phyloP scores from a whole-genome alignment of 2,329 filamentous ascomycete genomes.

The Monilinia laxa region DNA sequence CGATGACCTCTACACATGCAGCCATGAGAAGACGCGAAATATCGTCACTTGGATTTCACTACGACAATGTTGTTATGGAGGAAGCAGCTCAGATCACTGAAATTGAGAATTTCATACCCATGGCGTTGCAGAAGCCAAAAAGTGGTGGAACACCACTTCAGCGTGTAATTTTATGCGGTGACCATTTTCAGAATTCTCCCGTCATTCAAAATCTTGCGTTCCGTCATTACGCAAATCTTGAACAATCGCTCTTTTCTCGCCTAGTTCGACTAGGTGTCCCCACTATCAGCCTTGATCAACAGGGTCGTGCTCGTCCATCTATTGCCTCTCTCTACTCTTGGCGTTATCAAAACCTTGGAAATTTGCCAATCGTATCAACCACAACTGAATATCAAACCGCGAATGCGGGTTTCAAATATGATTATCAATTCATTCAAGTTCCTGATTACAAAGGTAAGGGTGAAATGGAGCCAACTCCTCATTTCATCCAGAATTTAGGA shows the following conservation, averaged over 20 bases:
- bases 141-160: slow-evolving; percentile 74
- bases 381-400: slow-evolving; percentile 71
- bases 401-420: slow-evolving; percentile 89
- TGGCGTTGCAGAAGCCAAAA: slow-evolving; percentile 83
- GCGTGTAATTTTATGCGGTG: slow-evolving; percentile 87
- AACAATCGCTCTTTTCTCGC: slow-evolving; percentile 91
- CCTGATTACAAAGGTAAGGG: slow-evolving; percentile 88
- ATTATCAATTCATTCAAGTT: slow-evolving; percentile 97
- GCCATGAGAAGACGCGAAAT: slow-evolving; percentile 93
- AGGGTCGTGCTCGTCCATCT: slow-evolving; percentile 83
- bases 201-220: slow-evolving; percentile 94
- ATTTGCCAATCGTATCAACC: slow-evolving; percentile 71
- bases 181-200: slow-evolving; percentile 95
- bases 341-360: slow-evolving; percentile 80
- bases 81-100: slow-evolving; percentile 98
- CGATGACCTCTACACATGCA: slow-evolving; percentile 98
- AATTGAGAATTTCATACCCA: slow-evolving; percentile 92
- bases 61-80: slow-evolving; percentile 98
- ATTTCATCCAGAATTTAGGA: slow-evolving; percentile 94
- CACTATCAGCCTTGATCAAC: slow-evolving; percentile 83
- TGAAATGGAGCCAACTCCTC: slow-evolving; percentile 84
- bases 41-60: slow-evolving; percentile 86
- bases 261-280: slow-evolving; percentile 92
- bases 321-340: slow-evolving; percentile 91
- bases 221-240: slow-evolving; percentile 90